Percentiles rank a stretch among this genome's conserved stretches.
These are phyloP conservation scores for Debaryomyces singareniensis DNA, from an alignment of 1,139 yeast genomes.

Conservation along the genomic window DNA sequence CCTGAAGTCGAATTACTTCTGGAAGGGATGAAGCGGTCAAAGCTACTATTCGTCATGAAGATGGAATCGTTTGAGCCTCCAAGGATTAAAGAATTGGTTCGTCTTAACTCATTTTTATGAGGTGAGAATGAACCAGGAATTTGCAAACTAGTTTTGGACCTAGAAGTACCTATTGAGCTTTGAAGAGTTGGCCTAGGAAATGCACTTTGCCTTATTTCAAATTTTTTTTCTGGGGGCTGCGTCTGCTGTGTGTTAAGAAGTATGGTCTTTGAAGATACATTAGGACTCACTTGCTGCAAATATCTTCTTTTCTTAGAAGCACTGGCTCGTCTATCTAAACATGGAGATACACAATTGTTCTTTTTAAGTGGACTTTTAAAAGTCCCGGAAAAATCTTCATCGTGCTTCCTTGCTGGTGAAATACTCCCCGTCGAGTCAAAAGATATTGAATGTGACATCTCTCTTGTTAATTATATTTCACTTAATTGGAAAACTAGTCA, in stretches of 20 bases:
- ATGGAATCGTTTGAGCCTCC: slow-evolving; percentile 21
- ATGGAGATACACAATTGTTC: slow-evolving; percentile 1
- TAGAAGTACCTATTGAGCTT: slow-evolving; percentile 14
- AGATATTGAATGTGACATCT: slow-evolving; percentile 6
- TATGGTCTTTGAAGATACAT: slow-evolving; percentile 27
- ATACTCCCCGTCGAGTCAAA: slow-evolving; percentile 6
- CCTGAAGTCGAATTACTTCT: slow-evolving; percentile 38
- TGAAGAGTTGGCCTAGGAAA: slow-evolving; percentile 11
- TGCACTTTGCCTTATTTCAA: slow-evolving; percentile 4
- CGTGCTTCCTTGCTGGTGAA: slow-evolving; percentile 4
- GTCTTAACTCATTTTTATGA: slow-evolving; percentile 22
- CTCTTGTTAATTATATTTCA: no score
- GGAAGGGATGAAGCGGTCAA: slow-evolving; percentile 42
- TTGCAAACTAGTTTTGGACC: slow-evolving; percentile 16
- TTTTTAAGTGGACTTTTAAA: slow-evolving; percentile 4
- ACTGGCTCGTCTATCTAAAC: slow-evolving; percentile 2
- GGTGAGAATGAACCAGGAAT: slow-evolving; percentile 10
- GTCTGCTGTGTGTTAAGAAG: slow-evolving; percentile 10
- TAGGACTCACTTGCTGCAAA: slow-evolving; percentile 38
- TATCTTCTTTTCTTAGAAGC: slow-evolving; percentile 28
- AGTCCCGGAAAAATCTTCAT: slow-evolving; percentile 3
- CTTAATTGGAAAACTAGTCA: no score
- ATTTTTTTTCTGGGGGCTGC: background rate
- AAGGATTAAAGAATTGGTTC: slow-evolving; percentile 29
- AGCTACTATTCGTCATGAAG: slow-evolving; percentile 17